Evolutionary conservation across 257 asterid genomes (phyloP), one percentile per base, ranked within the genome.

Genomic region (Orobanche coerulescens): DNA sequence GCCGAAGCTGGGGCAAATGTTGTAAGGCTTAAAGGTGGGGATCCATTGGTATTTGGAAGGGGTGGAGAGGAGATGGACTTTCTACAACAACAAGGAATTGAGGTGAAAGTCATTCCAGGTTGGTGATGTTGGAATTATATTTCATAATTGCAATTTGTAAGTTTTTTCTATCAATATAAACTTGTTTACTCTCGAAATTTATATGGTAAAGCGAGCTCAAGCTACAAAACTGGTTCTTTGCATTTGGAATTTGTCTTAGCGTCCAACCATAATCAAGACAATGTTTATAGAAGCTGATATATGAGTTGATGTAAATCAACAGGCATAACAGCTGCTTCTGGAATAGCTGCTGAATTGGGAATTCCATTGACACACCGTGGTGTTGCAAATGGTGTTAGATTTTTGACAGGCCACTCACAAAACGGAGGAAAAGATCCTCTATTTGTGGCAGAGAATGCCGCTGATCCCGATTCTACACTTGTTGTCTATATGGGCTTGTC

Each of bases 21-120:
- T 62, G 98, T 93, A 67, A 79, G 98, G 79, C 95, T 93, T 37
- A 93, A 93, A 80, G 98, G 98, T 33, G 98, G 98, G 9, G 98
- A 93, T 71, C 98, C 98, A 4, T 57, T 93, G 88, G 98, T 92
- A 69, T 89, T 93, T 71, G 96, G 96, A 63, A 70, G 98, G 80
- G 98, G 98, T 48, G 98, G 98, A 67, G 96, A 92, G 71, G 96
- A 92, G 83, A 88, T 92, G 98, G 98, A 92, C 75, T 92, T 85
- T 75, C 87, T 92, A 54, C 96, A 81, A 66, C 85, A 78, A 52
- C 90, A 86, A 72, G 95, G 98, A 64, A 84, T 92, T 56, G 78
- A 71, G 20, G 96, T 92, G 67, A 84, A 92, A 79, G 94, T 92
- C 51, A 78, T 92, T 65, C 96, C 96, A 65, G 98, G 98, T 85